A percentile compares a stretch with the other conserved stretches of the same genome.
Evolutionary conservation across 805 yeast genomes (phyloP).

Genomic region (Zygotorulaspora chibaensis): DNA sequence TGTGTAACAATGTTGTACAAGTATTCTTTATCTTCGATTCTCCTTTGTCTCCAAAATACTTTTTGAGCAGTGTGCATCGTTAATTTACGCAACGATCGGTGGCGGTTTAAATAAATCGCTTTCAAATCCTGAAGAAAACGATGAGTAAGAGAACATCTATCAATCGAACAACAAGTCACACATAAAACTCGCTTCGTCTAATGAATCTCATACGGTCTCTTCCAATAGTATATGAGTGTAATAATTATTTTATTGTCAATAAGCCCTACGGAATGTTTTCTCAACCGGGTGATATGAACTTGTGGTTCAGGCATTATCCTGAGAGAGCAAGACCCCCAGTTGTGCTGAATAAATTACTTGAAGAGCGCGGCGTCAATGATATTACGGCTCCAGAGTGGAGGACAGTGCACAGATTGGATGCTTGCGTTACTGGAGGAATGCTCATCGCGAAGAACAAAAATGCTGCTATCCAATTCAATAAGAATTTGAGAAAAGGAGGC

Average conservation of each 20-base stretch:
- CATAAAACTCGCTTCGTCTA: background rate
- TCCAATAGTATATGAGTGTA: conserved; percentile 15
- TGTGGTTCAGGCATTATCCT: conserved; percentile 9
- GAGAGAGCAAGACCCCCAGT: conserved; percentile 14
- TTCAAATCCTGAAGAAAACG: background rate
- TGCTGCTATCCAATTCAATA: conserved; percentile 34
- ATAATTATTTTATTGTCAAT: conserved; percentile 33
- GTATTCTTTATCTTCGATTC: too few species aligned
- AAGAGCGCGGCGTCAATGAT: conserved; percentile 1
- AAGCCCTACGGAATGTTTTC: conserved; percentile 36
- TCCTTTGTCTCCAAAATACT: too few species aligned
- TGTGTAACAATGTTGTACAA: too few species aligned
- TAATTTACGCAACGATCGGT: background rate
- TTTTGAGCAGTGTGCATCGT: background rate
- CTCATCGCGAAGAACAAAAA: conserved; percentile 35
- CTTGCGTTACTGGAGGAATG: conserved; percentile 40
- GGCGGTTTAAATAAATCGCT: background rate
- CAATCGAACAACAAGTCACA: background rate
- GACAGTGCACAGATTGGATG: conserved; percentile 40
- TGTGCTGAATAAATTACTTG: conserved; percentile 20
- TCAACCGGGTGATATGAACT: conserved; percentile 31
- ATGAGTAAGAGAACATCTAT: background rate
- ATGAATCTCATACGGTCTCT: conserved; percentile 1
- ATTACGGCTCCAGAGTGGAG: conserved; percentile 15
- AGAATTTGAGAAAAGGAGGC: conserved; percentile 35